Evolutionary conservation across 768 basidiomycete genomes (phyloP).

Genomic region (Lentinus tigrinus): DNA sequence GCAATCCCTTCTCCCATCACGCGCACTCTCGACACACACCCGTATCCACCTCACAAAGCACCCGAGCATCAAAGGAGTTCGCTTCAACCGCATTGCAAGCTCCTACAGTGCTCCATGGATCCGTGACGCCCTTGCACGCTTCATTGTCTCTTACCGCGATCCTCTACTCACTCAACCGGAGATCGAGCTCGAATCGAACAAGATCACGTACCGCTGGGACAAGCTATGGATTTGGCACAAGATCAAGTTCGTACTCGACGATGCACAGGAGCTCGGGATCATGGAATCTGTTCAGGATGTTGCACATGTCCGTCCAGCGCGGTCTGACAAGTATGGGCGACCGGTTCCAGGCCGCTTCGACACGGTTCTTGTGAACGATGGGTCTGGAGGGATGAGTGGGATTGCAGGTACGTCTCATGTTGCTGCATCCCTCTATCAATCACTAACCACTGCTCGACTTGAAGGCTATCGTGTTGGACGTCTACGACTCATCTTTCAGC

Average conservation of each 20-base stretch:
- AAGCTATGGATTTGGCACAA: constrained; percentile 33
- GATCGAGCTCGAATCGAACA: constrained; percentile 12
- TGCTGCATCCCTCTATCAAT: neutral
- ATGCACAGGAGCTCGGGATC: constrained; percentile 9
- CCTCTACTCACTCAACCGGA: constrained; percentile 18
- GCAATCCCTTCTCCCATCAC: neutral
- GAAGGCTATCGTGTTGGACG: constrained; percentile 28
- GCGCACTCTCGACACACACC: neutral
- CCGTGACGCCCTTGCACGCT: constrained; percentile 27
- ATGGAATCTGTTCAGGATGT: constrained; percentile 24
- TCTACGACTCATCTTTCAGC: constrained; percentile 25
- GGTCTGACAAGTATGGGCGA: constrained; percentile 11
- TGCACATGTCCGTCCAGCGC: constrained; percentile 32
- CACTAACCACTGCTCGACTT: no score
- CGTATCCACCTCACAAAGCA: neutral
- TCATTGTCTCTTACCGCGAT: constrained; percentile 20
- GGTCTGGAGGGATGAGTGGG: neutral
- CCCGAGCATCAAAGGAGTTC: constrained; percentile 19
- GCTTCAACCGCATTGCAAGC: constrained; percentile 14
- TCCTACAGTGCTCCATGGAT: constrained; percentile 33
- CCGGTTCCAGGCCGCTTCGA: constrained; percentile 34
- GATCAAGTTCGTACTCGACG: constrained; percentile 28
- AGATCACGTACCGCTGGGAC: constrained; percentile 22
- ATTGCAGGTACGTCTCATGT: constrained; percentile 15
- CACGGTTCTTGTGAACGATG: constrained; percentile 27